Base-by-base conservation (phyloP, 371 early-diverging fungal species). In the Mortierella sp. region DNA sequence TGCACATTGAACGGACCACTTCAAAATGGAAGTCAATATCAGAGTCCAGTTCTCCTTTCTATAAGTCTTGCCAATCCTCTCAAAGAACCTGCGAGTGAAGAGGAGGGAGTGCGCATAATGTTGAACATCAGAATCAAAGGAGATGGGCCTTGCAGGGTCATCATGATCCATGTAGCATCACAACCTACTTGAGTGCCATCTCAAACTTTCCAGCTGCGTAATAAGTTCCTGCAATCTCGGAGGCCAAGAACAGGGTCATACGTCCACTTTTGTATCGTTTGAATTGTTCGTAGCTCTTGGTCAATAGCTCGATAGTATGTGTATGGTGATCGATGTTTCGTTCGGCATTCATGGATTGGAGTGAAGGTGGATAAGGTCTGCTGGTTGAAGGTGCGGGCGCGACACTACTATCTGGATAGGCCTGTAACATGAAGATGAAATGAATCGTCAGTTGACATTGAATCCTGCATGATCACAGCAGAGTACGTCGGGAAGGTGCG, bases 201-300 rank as follows among this genome's bases (percentile, higher is more conserved):
- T 93, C 95, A 58, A 85, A 90, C 71, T 91, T 92, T 10, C 91
- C 90, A 17, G 89, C 83, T 22, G 84, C 82, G 46, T 91, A 90
- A 66, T 95, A 94, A 2, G 91, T 85, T 0, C 91, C 89, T 4
- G 95, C 96, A 62, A 95, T 95, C 65, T 94, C 94, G 3, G 93
- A 90, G 1, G 95, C 96, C 1, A 95, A 72, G 57, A 86, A 94
- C 7, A 94, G 79, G 0, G 94, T 94, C 91, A 93, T 92, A 6
- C 96, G 85, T 6, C 88, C 87, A 47, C 85, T 83, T 21, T 88
- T 86, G 47, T 90, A 81, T 49, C 83, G 81, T 71, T 94, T 94
- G 67, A 94, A 95, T 47, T 92, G 92, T 51, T 95, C 96, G 60
- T 94, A 95, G 25, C 94, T 87, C 68, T 94, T 94, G 2, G 95